Evolutionary conservation across 768 basidiomycete genomes (phyloP).

Genomic region (Suillus plorans): DNA sequence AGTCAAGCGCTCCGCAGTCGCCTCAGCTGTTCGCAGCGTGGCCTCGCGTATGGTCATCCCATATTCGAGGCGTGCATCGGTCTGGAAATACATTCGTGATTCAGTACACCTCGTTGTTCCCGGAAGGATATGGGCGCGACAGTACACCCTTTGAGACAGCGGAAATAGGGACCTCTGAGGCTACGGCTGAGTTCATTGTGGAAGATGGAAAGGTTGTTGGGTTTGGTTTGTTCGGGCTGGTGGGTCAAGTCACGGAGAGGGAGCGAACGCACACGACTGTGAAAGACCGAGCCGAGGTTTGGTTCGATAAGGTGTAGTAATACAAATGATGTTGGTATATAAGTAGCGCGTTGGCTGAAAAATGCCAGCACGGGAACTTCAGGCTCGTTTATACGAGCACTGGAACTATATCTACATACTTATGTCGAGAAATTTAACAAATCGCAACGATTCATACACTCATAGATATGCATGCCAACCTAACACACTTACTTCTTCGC

Average conservation of each 20-base stretch:
- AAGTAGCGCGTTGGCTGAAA: too few species aligned
- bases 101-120: conserved; percentile 29
- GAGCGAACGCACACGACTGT: conserved; percentile 19
- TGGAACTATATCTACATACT: too few species aligned
- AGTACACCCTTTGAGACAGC: conserved; percentile 30
- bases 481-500: conserved; percentile 40
- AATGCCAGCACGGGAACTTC: too few species aligned
- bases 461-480: background rate
- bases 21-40: conserved; percentile 31
- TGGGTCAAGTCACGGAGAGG: conserved; percentile 19
- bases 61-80: conserved; percentile 31
- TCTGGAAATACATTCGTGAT: conserved; percentile 22
- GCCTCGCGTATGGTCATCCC: conserved; percentile 37
- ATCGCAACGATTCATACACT: background rate
- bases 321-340: too few species aligned
- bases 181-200: conserved; percentile 23
- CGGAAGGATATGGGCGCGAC: conserved; percentile 39
- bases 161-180: conserved; percentile 5
- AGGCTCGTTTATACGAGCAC: too few species aligned
- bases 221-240: conserved; percentile 24
- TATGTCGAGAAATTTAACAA: background rate
- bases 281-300: conserved; percentile 30
- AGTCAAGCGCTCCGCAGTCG: background rate
- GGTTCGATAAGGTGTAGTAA: conserved; percentile 27
- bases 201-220: conserved; percentile 29